phyloP scores from a whole-genome alignment of 1,139 yeast species.

The Nematodospora anomalae region DNA sequence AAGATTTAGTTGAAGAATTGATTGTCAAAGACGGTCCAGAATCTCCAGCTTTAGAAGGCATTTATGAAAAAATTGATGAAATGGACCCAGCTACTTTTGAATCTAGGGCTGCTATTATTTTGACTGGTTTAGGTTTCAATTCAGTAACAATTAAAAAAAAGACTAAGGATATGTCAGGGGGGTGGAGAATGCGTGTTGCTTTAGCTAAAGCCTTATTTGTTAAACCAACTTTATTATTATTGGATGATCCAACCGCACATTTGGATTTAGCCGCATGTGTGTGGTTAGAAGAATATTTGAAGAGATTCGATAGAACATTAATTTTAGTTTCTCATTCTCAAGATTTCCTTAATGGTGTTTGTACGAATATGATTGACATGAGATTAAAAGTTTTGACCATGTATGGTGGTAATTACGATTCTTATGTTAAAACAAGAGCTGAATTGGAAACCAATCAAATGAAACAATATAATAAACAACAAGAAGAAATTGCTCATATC shows the following conservation, averaged over 20 bases:
- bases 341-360: slow-evolving; percentile 99
- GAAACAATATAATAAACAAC: slow-evolving; percentile 96
- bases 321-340: slow-evolving; percentile 97
- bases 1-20: slow-evolving; percentile 85
- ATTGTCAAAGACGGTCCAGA: slow-evolving; percentile 94
- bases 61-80: slow-evolving; percentile 92
- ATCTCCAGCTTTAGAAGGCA: slow-evolving; percentile 76
- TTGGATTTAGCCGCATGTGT: slow-evolving; percentile 99
- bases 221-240: slow-evolving; percentile 78
- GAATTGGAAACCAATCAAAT: slow-evolving; percentile 97
- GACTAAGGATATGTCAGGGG: slow-evolving; percentile 99
- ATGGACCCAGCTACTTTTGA: slow-evolving; percentile 97
- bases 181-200: slow-evolving; percentile 93
- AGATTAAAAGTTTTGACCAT: slow-evolving; percentile 66
- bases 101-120: slow-evolving; percentile 91
- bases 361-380: slow-evolving; percentile 98
- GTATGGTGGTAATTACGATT: slow-evolving; percentile 99
- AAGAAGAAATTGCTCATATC: slow-evolving; percentile 97
- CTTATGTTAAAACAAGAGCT: slow-evolving; percentile 89
- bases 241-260: slow-evolving; percentile 99
- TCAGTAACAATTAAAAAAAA: slow-evolving; percentile 72
- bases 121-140: slow-evolving; percentile 97
- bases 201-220: slow-evolving; percentile 84
- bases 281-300: slow-evolving; percentile 98
- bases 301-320: slow-evolving; percentile 89